phyloP scores from a whole-genome alignment of 306 rosid genomes.

The Acacia confusa region DNA sequence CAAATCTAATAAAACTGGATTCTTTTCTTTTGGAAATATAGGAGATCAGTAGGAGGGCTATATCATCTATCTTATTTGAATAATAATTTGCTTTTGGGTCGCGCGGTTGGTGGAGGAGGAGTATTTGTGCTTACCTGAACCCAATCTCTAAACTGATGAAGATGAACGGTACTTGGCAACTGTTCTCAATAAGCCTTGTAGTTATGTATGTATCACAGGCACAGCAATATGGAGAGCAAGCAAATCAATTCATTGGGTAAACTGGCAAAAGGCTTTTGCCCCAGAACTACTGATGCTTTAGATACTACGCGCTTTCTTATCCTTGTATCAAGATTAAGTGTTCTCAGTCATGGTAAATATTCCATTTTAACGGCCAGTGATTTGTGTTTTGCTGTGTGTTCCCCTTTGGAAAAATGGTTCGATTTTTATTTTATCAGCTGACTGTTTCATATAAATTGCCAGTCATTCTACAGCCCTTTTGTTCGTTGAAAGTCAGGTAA shows the following conservation, averaged over 20 bases:
- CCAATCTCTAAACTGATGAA: conserved; percentile 58
- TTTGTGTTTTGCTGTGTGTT: neutral
- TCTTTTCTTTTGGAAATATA: conserved; percentile 21
- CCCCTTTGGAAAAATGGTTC: neutral
- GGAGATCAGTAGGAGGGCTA: conserved; percentile 82
- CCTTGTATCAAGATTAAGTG: neutral
- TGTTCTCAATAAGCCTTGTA: neutral
- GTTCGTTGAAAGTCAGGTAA: neutral
- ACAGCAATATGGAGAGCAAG: neutral
- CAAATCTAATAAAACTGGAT: neutral
- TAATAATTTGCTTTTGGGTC: conserved; percentile 87
- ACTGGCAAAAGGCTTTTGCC: neutral
- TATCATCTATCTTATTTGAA: conserved; percentile 88
- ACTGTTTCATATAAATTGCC: neutral
- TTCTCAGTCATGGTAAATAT: neutral
- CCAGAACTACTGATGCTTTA: neutral
- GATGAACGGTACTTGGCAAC: conserved; percentile 7
- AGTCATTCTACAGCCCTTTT: neutral
- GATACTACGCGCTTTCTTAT: neutral
- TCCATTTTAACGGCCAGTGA: neutral
- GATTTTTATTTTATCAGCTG: neutral
- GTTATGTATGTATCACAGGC: conserved; percentile 13
- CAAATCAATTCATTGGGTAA: neutral
- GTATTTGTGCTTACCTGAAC: conserved; percentile 82
- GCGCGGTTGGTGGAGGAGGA: conserved; percentile 95